phyloP scores from a whole-genome alignment of 1,284 basidiomycete genomes.

The Cutaneotrichosporon sp. region DNA sequence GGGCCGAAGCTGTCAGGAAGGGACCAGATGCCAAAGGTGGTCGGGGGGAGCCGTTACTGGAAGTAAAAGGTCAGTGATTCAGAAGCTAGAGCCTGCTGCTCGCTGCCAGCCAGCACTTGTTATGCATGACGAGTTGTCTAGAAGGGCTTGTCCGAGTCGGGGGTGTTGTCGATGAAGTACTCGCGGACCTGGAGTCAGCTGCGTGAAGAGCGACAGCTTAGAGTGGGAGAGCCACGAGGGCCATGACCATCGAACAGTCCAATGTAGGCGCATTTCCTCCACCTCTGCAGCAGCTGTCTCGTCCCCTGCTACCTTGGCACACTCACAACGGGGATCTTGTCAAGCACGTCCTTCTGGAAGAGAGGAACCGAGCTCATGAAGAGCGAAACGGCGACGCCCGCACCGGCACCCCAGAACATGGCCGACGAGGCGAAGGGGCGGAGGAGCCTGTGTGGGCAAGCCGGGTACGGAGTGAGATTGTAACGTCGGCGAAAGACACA shows the following conservation, averaged over 20 bases:
- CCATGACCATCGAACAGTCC: too few species aligned
- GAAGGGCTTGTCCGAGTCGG: conserved; percentile 54
- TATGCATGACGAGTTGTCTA: conserved; percentile 27
- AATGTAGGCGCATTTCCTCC: not conserved
- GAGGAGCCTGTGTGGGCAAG: conserved; percentile 34
- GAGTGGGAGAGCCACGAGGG: too few species aligned
- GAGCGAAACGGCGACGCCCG: conserved; percentile 45
- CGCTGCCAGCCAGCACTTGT: not conserved
- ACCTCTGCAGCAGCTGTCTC: not conserved
- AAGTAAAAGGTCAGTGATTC: not conserved
- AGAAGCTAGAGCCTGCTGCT: too few species aligned
- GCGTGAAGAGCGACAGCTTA: too few species aligned
- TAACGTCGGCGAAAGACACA: not conserved
- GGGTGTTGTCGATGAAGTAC: conserved; percentile 49
- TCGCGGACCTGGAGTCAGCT: conserved; percentile 25
- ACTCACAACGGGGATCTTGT: conserved; percentile 50
- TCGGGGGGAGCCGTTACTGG: not conserved
- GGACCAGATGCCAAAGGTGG: too few species aligned
- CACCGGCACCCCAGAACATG: conserved; percentile 47
- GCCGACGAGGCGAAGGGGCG: conserved; percentile 35
- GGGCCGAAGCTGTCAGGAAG: not conserved
- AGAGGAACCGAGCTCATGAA: conserved; percentile 50
- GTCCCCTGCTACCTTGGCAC: not conserved
- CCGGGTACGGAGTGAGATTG: not conserved
- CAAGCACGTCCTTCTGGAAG: conserved; percentile 51